These are phyloP conservation scores for Simmondsia chinensis DNA, from an alignment of 148 eudicot species.

Conservation along the genomic window DNA sequence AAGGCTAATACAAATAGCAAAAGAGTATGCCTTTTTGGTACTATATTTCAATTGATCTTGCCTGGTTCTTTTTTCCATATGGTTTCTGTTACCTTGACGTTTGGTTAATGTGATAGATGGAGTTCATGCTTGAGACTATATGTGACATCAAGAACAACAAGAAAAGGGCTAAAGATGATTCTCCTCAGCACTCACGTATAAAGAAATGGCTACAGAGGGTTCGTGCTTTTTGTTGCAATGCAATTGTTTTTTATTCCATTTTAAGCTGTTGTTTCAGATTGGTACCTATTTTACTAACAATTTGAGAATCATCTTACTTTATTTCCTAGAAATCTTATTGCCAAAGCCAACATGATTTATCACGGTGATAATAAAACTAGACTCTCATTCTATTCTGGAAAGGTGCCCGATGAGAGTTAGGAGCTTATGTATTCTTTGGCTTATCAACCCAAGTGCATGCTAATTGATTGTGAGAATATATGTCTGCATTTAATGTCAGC, in stretches of 20 bases:
- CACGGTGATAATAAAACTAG: too few relatives aligned
- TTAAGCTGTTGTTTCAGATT: background rate
- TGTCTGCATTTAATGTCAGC: too few relatives aligned
- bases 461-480: too few relatives aligned
- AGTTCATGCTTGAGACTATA: constrained; percentile 94
- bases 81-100: background rate
- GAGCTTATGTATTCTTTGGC: too few relatives aligned
- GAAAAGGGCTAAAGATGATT: constrained; percentile 60
- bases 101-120: constrained; percentile 71
- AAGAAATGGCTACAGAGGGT: constrained; percentile 99
- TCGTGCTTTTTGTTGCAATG: background rate
- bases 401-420: too few relatives aligned
- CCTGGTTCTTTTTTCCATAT: constrained; percentile 5
- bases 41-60: background rate
- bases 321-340: too few relatives aligned
- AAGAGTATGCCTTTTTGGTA: constrained; percentile 43
- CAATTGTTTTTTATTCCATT: background rate
- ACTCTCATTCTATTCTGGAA: too few relatives aligned
- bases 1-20: constrained; percentile 35
- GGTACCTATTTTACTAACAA: background rate
- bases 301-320: too few relatives aligned
- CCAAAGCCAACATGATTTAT: too few relatives aligned
- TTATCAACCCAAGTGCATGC: too few relatives aligned
- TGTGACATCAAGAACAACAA: constrained; percentile 94
- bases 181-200: constrained; percentile 60